Evolutionary conservation across 805 yeast genomes (phyloP), one percentile per base, ranked within the genome.

Genomic region (Kluyveromyces wickerhamii): DNA sequence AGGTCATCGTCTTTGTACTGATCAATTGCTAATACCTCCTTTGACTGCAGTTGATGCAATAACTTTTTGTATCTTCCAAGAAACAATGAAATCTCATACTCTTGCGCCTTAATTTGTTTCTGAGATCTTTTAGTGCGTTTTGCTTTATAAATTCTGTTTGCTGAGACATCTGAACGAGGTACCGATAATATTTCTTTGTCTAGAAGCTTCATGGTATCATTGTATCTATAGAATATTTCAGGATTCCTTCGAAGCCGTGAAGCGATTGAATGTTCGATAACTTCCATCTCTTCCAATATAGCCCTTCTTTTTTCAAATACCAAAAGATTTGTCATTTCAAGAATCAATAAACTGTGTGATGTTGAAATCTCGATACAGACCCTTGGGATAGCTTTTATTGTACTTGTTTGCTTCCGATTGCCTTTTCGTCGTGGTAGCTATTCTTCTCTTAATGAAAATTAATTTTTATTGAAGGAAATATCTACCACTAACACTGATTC

Each of bases 221-320:
- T 21, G 29, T 44, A 52, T 5, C 50, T 52, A 2, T 66, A 67
- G 25, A 71, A 65, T 2, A 83, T 39, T 12, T 60, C 64, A 0
- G 89, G 87, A 47, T 82, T 79, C 37, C 76, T 49, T 33, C 65
- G 62, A 4, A 86, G 59, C 35, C 96, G 62, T 30, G 68, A 69
- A 0, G 79, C 57, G 0, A 86, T 66, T 0, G 85, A 85, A 19
- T 59, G 48, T 47, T 88, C 94, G 3, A 89, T 68, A 2, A 73
- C 59, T 42, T 88, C 94, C 13, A 83, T 54, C 50, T 82, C 92
- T 47, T 79, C 86, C 6, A 74, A 39, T 1, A 59, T 37, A 3
- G 44, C 36, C 32, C 78, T 50, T 24, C 55, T 52, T 3, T 43
- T 42, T 31, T 74, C 78, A 21, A 69, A 21, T n/a, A n/a, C n/a